Evolutionary conservation across 495 filamentous ascomycete species (phyloP).

Genomic region (Penicillium antarcticum): DNA sequence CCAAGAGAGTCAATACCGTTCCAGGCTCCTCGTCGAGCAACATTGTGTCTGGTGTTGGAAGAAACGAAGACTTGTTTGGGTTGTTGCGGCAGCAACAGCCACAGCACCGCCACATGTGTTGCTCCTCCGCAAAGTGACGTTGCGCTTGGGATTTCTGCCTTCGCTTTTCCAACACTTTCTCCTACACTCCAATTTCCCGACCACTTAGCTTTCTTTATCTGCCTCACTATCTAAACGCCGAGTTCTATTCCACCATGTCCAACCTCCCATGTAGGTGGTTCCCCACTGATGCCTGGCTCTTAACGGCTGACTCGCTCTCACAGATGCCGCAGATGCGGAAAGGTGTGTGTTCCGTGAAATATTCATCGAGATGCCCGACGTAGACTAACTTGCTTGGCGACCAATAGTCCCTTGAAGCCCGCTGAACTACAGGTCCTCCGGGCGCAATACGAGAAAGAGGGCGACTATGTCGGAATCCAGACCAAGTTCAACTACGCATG

Average conservation of each 20-base stretch:
- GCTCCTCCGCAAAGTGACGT: constrained; percentile 33
- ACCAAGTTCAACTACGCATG: constrained; percentile 99
- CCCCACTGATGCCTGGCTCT: constrained; percentile 14
- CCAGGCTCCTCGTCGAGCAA: constrained; percentile 95
- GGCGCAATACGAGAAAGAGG: constrained; percentile 93
- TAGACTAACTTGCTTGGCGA: constrained; percentile 8
- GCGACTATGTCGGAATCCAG: constrained; percentile 91
- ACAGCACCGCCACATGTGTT: constrained; percentile 49
- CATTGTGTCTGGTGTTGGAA: constrained; percentile 55
- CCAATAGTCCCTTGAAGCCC: constrained; percentile 72
- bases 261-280: constrained; percentile 67
- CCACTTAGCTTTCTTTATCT: background rate
- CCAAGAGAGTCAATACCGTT: constrained; percentile 50
- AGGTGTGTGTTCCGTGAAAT: constrained; percentile 61
- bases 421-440: constrained; percentile 89
- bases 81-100: constrained; percentile 52
- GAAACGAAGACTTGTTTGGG: constrained; percentile 14
- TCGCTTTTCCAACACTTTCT: background rate
- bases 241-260: constrained; percentile 45
- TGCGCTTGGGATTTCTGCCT: constrained; percentile 11
- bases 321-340: constrained; percentile 97
- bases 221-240: background rate
- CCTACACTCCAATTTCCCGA: background rate
- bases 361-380: no score
- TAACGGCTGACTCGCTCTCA: constrained; percentile 13